Evolutionary conservation across 805 yeast genomes (phyloP).

Genomic region (Myxozyma geophila): DNA sequence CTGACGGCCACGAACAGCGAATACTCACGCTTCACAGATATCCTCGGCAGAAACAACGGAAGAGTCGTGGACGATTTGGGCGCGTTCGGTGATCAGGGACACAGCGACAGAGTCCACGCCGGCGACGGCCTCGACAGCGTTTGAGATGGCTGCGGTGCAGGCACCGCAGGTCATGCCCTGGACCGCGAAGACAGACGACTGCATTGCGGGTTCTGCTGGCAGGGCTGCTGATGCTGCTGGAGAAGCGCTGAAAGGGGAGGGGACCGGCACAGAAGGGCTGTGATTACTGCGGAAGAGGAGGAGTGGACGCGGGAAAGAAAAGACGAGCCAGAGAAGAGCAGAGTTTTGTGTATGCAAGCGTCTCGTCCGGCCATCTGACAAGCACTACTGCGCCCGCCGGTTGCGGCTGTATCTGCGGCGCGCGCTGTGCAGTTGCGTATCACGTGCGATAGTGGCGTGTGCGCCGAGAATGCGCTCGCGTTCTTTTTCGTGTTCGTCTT

Average conservation of each 20-base stretch:
- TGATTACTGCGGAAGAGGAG: too few relatives aligned
- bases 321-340: too few relatives aligned
- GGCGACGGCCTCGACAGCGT: constrained; percentile 53
- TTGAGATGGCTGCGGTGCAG: constrained; percentile 71
- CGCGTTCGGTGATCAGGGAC: constrained; percentile 78
- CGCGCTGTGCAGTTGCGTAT: too few relatives aligned
- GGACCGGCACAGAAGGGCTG: background rate
- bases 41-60: constrained; percentile 44
- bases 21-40: constrained; percentile 48
- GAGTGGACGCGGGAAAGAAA: too few relatives aligned
- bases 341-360: too few relatives aligned
- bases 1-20: background rate
- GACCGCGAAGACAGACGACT: constrained; percentile 43
- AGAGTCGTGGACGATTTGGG: constrained; percentile 56
- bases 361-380: too few relatives aligned
- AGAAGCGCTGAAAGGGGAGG: background rate
- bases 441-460: too few relatives aligned
- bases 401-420: too few relatives aligned
- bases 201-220: background rate
- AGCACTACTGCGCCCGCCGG: too few relatives aligned
- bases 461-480: too few relatives aligned
- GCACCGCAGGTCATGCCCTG: constrained; percentile 93
- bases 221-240: background rate
- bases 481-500: too few relatives aligned
- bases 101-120: constrained; percentile 65